phyloP scores from a whole-genome alignment of 345 rosid species.

The Microcos paniculata region DNA sequence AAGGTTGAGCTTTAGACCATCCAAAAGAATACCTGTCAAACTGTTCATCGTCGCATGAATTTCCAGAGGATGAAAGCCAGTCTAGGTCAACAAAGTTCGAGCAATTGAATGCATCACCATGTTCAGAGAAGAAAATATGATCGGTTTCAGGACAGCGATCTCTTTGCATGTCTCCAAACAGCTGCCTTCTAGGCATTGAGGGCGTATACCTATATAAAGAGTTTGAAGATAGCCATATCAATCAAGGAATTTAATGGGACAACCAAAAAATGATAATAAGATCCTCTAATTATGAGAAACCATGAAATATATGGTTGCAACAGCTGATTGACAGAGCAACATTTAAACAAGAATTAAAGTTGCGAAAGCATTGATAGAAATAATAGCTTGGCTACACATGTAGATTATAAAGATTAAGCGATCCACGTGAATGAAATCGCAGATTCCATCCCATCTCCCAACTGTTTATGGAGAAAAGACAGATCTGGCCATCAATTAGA shows the following conservation, averaged over 20 bases:
- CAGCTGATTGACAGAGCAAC: neutral
- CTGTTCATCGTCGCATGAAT: conserved; percentile 83
- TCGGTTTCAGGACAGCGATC: conserved; percentile 48
- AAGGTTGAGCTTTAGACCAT: conserved; percentile 5
- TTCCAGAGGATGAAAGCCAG: conserved; percentile 92
- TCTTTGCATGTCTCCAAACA: conserved; percentile 70
- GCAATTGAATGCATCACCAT: conserved; percentile 60
- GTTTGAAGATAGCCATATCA: conserved; percentile 14
- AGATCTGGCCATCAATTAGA: neutral
- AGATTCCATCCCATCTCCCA: conserved; percentile 1
- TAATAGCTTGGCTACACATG: neutral
- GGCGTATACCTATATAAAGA: conserved; percentile 60
- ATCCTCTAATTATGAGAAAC: conserved; percentile 4
- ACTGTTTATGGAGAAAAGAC: neutral
- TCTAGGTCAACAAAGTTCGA: conserved; percentile 94
- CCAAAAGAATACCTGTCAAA: conserved; percentile 66
- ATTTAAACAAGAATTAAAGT: conserved; percentile 1
- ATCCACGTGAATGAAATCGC: neutral
- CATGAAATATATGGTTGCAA: neutral
- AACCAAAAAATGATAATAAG: neutral
- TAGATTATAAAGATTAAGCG: neutral
- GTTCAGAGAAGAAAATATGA: conserved; percentile 58
- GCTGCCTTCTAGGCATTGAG: conserved; percentile 67
- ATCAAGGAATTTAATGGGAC: neutral
- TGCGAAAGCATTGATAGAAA: neutral